Conservation (phyloP, 352 stramenopile genomes). For the Globisporangium alternatum region DNA sequence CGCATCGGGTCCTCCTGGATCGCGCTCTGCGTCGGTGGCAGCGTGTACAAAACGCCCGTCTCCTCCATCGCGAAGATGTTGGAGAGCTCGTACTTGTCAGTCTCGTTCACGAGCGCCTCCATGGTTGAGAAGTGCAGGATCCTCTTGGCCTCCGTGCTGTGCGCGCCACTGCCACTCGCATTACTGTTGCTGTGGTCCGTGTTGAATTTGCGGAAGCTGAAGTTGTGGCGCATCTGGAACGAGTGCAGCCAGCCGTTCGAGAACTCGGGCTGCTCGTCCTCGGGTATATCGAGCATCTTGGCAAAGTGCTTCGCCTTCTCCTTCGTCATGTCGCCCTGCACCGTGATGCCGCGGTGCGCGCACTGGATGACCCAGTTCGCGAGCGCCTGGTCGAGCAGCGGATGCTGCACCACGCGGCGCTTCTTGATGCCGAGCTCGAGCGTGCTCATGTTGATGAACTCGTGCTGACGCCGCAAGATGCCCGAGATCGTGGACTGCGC, state of each 20-base stretch:
- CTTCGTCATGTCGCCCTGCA: slow-evolving; percentile 83
- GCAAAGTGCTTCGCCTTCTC: slow-evolving; percentile 85
- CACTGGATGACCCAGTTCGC: slow-evolving; percentile 88
- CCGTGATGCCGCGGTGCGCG: slow-evolving; percentile 67
- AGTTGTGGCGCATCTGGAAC: slow-evolving; percentile 82
- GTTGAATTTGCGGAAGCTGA: slow-evolving; percentile 84
- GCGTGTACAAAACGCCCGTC: slow-evolving; percentile 70
- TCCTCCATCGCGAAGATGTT: slow-evolving; percentile 81
- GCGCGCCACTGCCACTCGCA: neutral
- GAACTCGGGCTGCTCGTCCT: slow-evolving; percentile 75
- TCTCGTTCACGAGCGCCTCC: slow-evolving; percentile 57
- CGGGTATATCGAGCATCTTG: slow-evolving; percentile 74
- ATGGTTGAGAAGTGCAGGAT: slow-evolving; percentile 61
- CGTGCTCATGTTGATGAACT: slow-evolving; percentile 84
- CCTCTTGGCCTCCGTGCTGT: slow-evolving; percentile 16
- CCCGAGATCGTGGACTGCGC: slow-evolving; percentile 84
- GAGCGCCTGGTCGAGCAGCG: slow-evolving; percentile 70
- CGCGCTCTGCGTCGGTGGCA: slow-evolving; percentile 46
- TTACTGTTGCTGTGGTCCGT: slow-evolving; percentile 39
- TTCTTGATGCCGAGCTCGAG: slow-evolving; percentile 84
- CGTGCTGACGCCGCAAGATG: slow-evolving; percentile 76
- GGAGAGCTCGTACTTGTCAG: slow-evolving; percentile 68
- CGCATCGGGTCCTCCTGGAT: slow-evolving; percentile 48
- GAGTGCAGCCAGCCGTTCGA: slow-evolving; percentile 80
- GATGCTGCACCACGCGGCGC: slow-evolving; percentile 76